Percentiles rank a stretch among this genome's conserved stretches.
phyloP scores from a whole-genome alignment of 2,329 filamentous ascomycete species.

The Aspergillus nomiae region DNA sequence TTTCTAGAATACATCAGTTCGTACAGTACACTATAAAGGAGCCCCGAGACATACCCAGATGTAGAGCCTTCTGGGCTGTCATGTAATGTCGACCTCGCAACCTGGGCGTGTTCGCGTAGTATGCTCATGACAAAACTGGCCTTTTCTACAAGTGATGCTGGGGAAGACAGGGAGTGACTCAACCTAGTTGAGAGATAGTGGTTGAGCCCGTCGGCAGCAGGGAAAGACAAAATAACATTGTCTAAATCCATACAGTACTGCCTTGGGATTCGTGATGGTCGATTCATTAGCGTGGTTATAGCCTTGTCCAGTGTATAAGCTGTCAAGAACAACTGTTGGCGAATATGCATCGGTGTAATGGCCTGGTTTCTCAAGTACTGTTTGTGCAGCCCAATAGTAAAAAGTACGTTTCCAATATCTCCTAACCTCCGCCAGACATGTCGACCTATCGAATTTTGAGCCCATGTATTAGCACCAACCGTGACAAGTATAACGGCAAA shows the following conservation, averaged over 20 bases:
- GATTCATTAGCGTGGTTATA: background rate
- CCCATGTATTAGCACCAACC: background rate
- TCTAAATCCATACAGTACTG: background rate
- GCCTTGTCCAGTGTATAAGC: background rate
- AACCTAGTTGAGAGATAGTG: background rate
- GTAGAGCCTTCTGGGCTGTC: background rate
- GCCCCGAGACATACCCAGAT: background rate
- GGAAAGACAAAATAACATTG: background rate
- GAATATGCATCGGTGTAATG: background rate
- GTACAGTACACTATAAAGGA: background rate
- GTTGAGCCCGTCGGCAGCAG: background rate
- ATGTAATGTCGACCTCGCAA: background rate
- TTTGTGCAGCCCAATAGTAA: background rate
- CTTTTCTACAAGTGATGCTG: background rate
- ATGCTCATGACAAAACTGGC: background rate
- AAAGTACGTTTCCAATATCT: background rate
- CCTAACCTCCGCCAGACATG: background rate
- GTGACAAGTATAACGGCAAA: background rate
- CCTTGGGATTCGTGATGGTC: background rate
- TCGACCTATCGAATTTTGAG: background rate
- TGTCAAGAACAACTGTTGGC: background rate
- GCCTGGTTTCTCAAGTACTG: background rate
- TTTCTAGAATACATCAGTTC: background rate
- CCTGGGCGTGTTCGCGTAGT: background rate
- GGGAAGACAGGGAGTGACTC: background rate